Evolutionary conservation across 2,329 filamentous ascomycete species (phyloP), one percentile per base, ranked within the genome.

Genomic region (Fusarium dimerum): DNA sequence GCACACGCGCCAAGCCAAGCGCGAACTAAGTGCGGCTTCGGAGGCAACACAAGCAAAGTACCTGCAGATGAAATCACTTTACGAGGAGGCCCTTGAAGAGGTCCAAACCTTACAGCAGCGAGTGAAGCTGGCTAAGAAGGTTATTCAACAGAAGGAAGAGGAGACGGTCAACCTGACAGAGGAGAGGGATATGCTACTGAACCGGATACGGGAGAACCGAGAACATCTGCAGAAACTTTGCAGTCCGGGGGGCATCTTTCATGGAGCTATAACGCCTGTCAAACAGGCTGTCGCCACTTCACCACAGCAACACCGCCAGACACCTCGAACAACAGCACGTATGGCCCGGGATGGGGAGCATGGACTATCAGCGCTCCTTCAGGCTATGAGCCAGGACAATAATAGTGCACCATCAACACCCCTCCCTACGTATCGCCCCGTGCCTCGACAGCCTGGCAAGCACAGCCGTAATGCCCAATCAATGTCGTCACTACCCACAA

Each of bases 181-280:
- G 64, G 88, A 94, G 66, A 89, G 91, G 50, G 79, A 85, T 39
- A 81, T 90, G 68, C 78, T 97, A 46, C 83, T 92, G 52, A 89
- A 86, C 56, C 87, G 93, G 17, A 96, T 97, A 58, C 85, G 89
- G 40, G 90, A 96, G 69, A 96, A 96, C 67, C 81, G 93, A 56
- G 89, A 95, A 67, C 92, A 96, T 66, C 86, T 96, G 63, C 89
- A 90, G 52, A 81, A 82, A 66, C 82, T 96, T 45, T 87, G 89
- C 65, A 88, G 89, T 62, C 89, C 90, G 2, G 87, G 88, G 13
- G 85, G 84, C 46, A 82, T 84, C 34, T 85, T 85, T 50, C 82
- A 88, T 54, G 76, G 82, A 52, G 78, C 84, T 52, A 73, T 86
- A 53, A 85, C 83, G 2, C 85, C 86, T 59, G 73, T 79, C 74